Evolutionary conservation across 495 filamentous ascomycete genomes (phyloP).

Genomic region (Glonium stellatum): DNA sequence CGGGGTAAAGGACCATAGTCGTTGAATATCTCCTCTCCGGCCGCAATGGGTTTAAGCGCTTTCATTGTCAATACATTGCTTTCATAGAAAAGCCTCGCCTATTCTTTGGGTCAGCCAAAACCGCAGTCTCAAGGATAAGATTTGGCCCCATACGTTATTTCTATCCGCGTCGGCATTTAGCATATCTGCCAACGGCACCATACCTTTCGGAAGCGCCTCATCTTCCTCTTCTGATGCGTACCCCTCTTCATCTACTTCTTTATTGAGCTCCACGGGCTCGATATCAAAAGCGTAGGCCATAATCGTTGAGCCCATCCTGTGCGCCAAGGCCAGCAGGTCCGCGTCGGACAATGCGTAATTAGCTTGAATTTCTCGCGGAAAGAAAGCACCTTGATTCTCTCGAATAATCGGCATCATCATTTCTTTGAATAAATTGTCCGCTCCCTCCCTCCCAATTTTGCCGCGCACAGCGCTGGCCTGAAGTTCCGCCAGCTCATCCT

Average conservation of each 20-base stretch:
- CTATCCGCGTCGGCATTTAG: constrained; percentile 84
- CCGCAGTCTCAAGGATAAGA: neutral
- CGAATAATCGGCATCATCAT: constrained; percentile 56
- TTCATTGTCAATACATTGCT: constrained; percentile 59
- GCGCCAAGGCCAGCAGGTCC: constrained; percentile 55
- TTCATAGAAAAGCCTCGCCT: constrained; percentile 66
- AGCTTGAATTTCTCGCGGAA: constrained; percentile 29
- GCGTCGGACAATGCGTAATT: constrained; percentile 40
- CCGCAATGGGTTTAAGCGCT: constrained; percentile 54
- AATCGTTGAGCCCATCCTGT: constrained; percentile 76
- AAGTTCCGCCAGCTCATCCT: constrained; percentile 61
- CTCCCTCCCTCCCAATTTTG: constrained; percentile 70
- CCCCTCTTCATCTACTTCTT: constrained; percentile 48
- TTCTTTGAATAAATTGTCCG: constrained; percentile 60
- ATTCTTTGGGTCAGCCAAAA: constrained; percentile 11
- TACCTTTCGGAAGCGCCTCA: constrained; percentile 59
- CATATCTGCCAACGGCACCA: constrained; percentile 90
- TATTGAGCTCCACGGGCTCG: constrained; percentile 44
- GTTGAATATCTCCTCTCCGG: constrained; percentile 80
- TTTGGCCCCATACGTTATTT: constrained; percentile 55
- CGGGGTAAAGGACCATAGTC: constrained; percentile 82
- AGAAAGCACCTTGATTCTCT: constrained; percentile 43
- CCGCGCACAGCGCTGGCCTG: constrained; percentile 68
- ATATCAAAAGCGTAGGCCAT: constrained; percentile 97
- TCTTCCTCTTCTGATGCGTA: constrained; percentile 65